These are phyloP conservation scores for Plantago elongata DNA, from an alignment of 257 asterid genomes.

Conservation along the genomic window DNA sequence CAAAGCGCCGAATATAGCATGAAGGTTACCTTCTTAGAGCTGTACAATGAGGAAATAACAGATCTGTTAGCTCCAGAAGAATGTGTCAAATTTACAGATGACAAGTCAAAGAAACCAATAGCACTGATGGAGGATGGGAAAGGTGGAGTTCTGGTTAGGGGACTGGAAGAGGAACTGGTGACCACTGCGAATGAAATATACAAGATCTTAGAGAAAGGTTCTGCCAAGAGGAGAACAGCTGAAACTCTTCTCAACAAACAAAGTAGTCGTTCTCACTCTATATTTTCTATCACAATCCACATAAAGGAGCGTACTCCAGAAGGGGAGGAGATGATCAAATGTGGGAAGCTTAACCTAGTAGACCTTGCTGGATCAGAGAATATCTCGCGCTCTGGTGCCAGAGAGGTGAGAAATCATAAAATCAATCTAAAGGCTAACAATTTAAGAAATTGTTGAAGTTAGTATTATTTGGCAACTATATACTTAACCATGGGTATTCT, in stretches of 20 bases:
- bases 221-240: slow-evolving; percentile 95
- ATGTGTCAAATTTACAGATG: slow-evolving; percentile 58
- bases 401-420: slow-evolving; percentile 63
- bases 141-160: slow-evolving; percentile 94
- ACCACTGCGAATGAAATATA: slow-evolving; percentile 90
- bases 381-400: slow-evolving; percentile 97
- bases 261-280: slow-evolving; percentile 98
- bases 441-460: not conserved
- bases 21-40: slow-evolving; percentile 91
- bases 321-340: slow-evolving; percentile 97
- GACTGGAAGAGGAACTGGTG: slow-evolving; percentile 96
- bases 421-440: no score
- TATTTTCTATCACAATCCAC: slow-evolving; percentile 92
- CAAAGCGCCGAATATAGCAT: slow-evolving; percentile 91
- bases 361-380: slow-evolving; percentile 99
- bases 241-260: slow-evolving; percentile 98
- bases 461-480: slow-evolving; percentile 12
- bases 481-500: not conserved
- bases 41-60: slow-evolving; percentile 91
- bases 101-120: slow-evolving; percentile 86
- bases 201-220: slow-evolving; percentile 88
- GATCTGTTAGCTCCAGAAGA: slow-evolving; percentile 97
- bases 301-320: slow-evolving; percentile 96
- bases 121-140: slow-evolving; percentile 99
- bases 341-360: slow-evolving; percentile 94